Conservation (phyloP, 1,139 yeast species). For the Hyphopichia wangnamkhiaoensis region DNA sequence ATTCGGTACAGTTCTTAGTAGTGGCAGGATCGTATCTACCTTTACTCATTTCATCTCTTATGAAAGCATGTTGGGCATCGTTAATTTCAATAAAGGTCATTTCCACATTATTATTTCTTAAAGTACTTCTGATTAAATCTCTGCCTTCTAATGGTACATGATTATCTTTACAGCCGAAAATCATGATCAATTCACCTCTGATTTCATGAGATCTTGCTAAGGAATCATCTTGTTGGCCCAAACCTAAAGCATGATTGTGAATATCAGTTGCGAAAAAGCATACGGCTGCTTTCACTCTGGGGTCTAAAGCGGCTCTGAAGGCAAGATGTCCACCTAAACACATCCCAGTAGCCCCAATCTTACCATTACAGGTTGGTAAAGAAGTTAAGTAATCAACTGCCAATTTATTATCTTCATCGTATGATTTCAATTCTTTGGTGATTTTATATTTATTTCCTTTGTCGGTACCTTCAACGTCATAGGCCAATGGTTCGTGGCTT, state of each 20-base stretch:
- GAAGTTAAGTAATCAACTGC: constrained; percentile 62
- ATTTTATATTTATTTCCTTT: constrained; percentile 69
- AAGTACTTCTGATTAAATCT: constrained; percentile 64
- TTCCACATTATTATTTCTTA: constrained; percentile 60
- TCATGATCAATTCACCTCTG: constrained; percentile 61
- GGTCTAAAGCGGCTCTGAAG: constrained; percentile 68
- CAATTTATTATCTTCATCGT: constrained; percentile 72
- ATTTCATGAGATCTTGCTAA: constrained; percentile 56
- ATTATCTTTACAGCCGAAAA: constrained; percentile 77
- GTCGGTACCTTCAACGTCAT: constrained; percentile 76
- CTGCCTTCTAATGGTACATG: constrained; percentile 82
- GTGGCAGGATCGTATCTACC: constrained; percentile 80
- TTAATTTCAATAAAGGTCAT: constrained; percentile 74
- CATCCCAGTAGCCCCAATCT: constrained; percentile 83
- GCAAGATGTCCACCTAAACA: constrained; percentile 87
- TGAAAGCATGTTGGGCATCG: constrained; percentile 80
- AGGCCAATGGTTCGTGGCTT: constrained; percentile 62
- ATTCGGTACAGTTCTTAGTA: constrained; percentile 65
- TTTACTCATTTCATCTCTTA: constrained; percentile 75
- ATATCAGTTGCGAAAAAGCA: constrained; percentile 84
- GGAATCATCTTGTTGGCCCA: constrained; percentile 64
- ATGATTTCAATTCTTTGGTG: constrained; percentile 66
- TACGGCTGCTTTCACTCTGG: constrained; percentile 65
- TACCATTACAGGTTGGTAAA: constrained; percentile 68
- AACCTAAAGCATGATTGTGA: constrained; percentile 65